Conservation (phyloP, 73 alveolate species). For the Paramecium pentaurelia region DNA sequence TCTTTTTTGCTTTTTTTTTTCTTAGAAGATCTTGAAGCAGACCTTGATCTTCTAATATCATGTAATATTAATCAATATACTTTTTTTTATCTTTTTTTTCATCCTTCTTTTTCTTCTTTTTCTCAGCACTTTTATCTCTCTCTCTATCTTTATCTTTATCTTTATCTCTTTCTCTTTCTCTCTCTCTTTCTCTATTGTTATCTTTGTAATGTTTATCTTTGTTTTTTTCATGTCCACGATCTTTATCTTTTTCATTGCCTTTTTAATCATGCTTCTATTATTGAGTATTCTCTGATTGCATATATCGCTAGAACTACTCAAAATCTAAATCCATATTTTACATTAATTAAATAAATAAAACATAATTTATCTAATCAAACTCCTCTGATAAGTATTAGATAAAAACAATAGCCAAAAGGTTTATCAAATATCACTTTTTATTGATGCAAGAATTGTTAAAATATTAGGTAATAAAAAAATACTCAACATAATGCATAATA, state of each 20-base stretch:
- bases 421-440: too few species aligned
- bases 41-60: not conserved
- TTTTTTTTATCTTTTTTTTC: conserved; percentile 10
- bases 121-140: conserved; percentile 20
- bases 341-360: not conserved
- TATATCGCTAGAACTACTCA: not conserved
- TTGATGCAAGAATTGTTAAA: not conserved
- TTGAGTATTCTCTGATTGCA: not conserved
- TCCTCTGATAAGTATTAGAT: not conserved
- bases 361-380: not conserved
- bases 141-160: not conserved
- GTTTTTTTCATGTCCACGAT: not conserved
- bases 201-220: not conserved
- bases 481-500: not conserved
- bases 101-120: conserved; percentile 6
- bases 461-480: too few species aligned
- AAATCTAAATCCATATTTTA: conserved; percentile 10
- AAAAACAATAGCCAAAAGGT: not conserved
- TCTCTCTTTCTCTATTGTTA: not conserved
- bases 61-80: not conserved
- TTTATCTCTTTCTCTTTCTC: not conserved
- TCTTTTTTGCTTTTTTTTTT: conserved; percentile 16
- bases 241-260: not conserved
- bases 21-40: conserved; percentile 1
- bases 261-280: not conserved